Evolutionary conservation across 2,329 filamentous ascomycete species (phyloP).

Genomic region (Calonectria pseudoturangicola): DNA sequence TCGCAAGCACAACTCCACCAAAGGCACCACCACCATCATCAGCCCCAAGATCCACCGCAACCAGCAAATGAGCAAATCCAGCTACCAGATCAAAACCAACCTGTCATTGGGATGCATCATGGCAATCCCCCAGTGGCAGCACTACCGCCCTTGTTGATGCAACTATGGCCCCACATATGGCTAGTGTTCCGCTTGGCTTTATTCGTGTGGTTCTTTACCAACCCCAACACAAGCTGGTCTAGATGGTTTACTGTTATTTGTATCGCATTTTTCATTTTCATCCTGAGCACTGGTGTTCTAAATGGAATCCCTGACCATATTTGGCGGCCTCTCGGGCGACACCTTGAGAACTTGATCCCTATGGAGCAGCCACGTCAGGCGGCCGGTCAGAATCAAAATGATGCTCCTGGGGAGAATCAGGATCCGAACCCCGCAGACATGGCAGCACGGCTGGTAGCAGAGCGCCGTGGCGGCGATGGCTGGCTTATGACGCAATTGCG

Average conservation of each 20-base stretch:
- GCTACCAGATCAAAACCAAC: constrained; percentile 47
- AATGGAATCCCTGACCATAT: constrained; percentile 73
- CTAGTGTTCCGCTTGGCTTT: constrained; percentile 73
- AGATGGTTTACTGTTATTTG: constrained; percentile 74
- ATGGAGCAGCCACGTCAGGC: constrained; percentile 62
- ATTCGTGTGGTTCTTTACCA: constrained; percentile 80
- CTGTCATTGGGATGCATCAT: constrained; percentile 57
- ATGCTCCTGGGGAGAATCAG: constrained; percentile 51
- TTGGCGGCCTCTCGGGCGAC: constrained; percentile 74
- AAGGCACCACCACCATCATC: constrained; percentile 48
- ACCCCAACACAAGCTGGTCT: constrained; percentile 74
- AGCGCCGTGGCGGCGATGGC: constrained; percentile 55
- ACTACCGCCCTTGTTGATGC: constrained; percentile 58
- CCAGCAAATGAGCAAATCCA: constrained; percentile 46
- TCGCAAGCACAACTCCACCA: constrained; percentile 40
- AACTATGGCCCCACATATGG: constrained; percentile 78
- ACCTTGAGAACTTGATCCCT: constrained; percentile 76
- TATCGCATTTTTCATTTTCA: constrained; percentile 73
- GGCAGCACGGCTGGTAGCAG: constrained; percentile 72
- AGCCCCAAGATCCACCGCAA: constrained; percentile 43
- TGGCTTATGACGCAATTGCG: constrained; percentile 66
- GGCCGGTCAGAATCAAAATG: constrained; percentile 50
- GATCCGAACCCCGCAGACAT: constrained; percentile 69
- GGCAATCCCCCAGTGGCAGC: constrained; percentile 63
- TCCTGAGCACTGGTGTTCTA: constrained; percentile 76